Percentiles rank a stretch among this genome's conserved stretches.
phyloP scores from a whole-genome alignment of 257 asterid genomes.

The Knoxia roxburghii region DNA sequence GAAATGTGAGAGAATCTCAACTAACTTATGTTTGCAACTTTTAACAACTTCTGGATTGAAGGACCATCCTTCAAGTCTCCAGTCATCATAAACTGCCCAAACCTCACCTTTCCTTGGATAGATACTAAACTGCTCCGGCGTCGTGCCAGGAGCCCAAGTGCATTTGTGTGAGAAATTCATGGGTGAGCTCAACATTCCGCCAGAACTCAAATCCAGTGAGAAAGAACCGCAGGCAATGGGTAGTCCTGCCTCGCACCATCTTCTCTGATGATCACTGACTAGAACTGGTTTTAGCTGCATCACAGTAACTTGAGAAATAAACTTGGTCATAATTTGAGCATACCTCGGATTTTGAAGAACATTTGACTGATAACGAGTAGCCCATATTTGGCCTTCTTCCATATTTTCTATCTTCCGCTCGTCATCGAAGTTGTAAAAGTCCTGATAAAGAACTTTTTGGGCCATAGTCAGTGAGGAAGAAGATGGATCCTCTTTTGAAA shows the following conservation, averaged over 20 bases:
- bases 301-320: slow-evolving; percentile 1
- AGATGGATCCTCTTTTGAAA: neutral
- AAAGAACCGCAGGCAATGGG: slow-evolving; percentile 25
- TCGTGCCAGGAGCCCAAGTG: slow-evolving; percentile 10
- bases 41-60: slow-evolving; percentile 2
- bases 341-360: slow-evolving; percentile 10
- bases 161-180: slow-evolving; percentile 16
- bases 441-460: slow-evolving; percentile 7
- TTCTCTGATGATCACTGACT: slow-evolving; percentile 19
- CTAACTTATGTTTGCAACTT: slow-evolving; percentile 15
- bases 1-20: slow-evolving; percentile 20
- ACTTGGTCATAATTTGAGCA: slow-evolving; percentile 15
- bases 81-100: slow-evolving; percentile 24
- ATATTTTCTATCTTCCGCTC: slow-evolving; percentile 8
- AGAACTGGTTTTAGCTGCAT: slow-evolving; percentile 19
- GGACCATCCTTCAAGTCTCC: slow-evolving; percentile 17
- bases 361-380: slow-evolving; percentile 11
- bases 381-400: slow-evolving; percentile 22
- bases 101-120: slow-evolving; percentile 25
- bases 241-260: slow-evolving; percentile 26
- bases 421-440: slow-evolving; percentile 18
- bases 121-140: slow-evolving; percentile 11
- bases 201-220: slow-evolving; percentile 4
- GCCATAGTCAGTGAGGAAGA: neutral
- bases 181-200: slow-evolving; percentile 4